Conservation (phyloP, 73 alveolate genomes). For the Breviolum minutum region DNA sequence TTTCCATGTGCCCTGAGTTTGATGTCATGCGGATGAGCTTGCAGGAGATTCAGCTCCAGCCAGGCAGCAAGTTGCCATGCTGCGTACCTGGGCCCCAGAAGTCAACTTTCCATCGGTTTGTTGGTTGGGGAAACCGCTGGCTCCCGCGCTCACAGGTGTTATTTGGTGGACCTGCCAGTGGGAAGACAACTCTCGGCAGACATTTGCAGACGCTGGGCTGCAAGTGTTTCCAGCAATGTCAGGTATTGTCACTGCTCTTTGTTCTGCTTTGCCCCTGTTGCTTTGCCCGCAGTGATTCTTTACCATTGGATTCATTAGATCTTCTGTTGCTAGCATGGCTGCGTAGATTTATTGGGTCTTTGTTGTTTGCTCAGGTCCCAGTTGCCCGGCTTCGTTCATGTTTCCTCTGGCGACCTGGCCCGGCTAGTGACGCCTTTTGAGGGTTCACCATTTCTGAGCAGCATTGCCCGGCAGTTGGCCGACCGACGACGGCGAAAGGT, state of each 20-base stretch:
- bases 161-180: slow-evolving; percentile 68
- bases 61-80: not conserved
- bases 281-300: too few species aligned
- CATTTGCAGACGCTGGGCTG: not conserved
- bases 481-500: slow-evolving; percentile 70
- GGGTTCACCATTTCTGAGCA: slow-evolving; percentile 2
- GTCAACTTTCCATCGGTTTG: not conserved
- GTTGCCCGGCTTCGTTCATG: slow-evolving; percentile 24
- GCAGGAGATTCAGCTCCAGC: too few species aligned
- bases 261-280: too few species aligned
- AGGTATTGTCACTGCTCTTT: too few species aligned
- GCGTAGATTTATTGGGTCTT: not conserved
- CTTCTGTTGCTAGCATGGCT: not conserved
- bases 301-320: too few species aligned
- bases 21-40: too few species aligned
- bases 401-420: slow-evolving; percentile 58
- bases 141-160: not conserved
- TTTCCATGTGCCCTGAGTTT: too few species aligned
- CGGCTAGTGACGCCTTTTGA: not conserved
- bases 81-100: not conserved
- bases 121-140: too few species aligned
- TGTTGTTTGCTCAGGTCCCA: slow-evolving; percentile 3
- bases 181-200: slow-evolving; percentile 42
- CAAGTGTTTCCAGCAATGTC: not conserved
- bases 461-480: slow-evolving; percentile 23